phyloP scores from a whole-genome alignment of 2,329 filamentous ascomycete species.

The Ophiostoma himal-ulmi region DNA sequence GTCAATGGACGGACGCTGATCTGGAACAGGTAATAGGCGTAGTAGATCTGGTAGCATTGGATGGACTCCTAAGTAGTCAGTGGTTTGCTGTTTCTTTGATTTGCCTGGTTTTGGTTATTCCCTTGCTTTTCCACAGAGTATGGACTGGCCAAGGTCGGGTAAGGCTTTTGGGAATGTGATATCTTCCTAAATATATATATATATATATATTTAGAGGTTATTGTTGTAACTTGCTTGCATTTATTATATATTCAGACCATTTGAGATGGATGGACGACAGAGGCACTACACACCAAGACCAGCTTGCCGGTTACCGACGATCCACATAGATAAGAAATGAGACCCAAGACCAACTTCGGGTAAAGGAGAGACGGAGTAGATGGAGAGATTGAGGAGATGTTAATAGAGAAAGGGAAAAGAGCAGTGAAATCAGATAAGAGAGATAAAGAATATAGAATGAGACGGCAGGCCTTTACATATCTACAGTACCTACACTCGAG shows the following conservation, averaged over 20 bases:
- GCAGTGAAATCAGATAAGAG: not conserved
- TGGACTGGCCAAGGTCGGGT: not conserved
- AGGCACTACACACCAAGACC: not conserved
- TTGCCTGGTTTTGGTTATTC: not conserved
- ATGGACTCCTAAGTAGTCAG: not conserved
- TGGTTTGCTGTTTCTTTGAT: not conserved
- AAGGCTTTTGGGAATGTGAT: not conserved
- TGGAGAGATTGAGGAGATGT: not conserved
- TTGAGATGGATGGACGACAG: no score
- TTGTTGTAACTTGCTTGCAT: not conserved
- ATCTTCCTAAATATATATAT: no score
- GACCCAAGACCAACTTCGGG: not conserved
- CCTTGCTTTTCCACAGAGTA: not conserved
- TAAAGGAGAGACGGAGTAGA: not conserved
- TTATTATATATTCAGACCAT: no score
- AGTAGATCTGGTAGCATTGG: constrained; percentile 3
- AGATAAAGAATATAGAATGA: not conserved
- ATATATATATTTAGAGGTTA: not conserved
- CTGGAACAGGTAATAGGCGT: not conserved
- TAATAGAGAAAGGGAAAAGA: not conserved
- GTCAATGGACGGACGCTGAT: not conserved
- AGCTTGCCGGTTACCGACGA: constrained; percentile 2
- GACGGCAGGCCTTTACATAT: not conserved
- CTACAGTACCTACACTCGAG: not conserved
- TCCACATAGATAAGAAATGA: constrained; percentile 4